Percentiles rank a stretch among this genome's conserved stretches.
phyloP scores from a whole-genome alignment of 164 flowering plant genomes.

The Dillenia turbinata region DNA sequence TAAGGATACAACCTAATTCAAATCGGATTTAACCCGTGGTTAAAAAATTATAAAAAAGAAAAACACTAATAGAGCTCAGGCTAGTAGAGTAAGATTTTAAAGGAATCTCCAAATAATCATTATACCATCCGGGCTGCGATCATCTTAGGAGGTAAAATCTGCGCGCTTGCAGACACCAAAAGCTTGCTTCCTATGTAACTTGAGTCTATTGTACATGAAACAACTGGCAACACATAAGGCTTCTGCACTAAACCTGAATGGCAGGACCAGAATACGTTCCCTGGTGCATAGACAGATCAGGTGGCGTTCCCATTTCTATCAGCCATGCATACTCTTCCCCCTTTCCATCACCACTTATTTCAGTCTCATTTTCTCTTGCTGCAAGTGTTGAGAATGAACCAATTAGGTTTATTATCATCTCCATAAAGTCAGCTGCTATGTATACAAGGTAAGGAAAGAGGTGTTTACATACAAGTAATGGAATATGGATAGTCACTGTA shows the following conservation, averaged over 20 bases:
- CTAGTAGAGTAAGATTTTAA: too few species aligned
- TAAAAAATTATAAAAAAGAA: too few species aligned
- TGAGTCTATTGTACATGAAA: too few species aligned
- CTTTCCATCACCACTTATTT: constrained; percentile 23
- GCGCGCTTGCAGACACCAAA: too few species aligned
- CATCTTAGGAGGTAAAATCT: too few species aligned
- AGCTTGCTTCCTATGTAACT: too few species aligned
- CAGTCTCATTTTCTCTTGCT: constrained; percentile 31
- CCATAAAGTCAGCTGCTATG: background rate
- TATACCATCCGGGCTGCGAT: too few species aligned
- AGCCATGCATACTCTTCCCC: constrained; percentile 92
- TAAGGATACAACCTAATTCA: too few species aligned
- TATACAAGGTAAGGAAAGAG: background rate
- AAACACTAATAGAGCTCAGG: too few species aligned
- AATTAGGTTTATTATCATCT: background rate
- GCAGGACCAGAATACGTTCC: constrained; percentile 73
- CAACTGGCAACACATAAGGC: too few species aligned
- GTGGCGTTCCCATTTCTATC: constrained; percentile 63
- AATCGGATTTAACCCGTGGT: too few species aligned
- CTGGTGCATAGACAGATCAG: constrained; percentile 70
- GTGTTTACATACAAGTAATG: constrained; percentile 47
- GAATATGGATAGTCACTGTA: constrained; percentile 80
- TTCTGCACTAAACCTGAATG: constrained; percentile 34
- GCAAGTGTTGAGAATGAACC: constrained; percentile 8
- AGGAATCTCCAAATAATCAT: too few species aligned